Conservation (phyloP, 345 rosid genomes). For the Gossypium australe region DNA sequence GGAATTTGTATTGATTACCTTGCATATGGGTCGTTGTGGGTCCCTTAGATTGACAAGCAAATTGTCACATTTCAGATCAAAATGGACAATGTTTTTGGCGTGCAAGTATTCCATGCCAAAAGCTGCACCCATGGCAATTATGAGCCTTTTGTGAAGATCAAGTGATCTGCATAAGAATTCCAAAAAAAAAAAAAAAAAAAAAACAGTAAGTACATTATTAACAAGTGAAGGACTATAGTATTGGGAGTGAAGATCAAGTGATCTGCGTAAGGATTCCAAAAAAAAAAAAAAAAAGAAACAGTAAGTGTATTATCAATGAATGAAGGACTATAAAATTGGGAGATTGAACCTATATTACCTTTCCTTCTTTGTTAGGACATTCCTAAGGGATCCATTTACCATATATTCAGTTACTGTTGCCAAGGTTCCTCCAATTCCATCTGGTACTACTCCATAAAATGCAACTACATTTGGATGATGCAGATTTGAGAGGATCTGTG, state of each 20-base stretch:
- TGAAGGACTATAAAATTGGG: background rate
- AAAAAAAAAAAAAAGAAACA: background rate
- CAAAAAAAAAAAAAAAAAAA: background rate
- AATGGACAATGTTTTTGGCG: slow-evolving; percentile 61
- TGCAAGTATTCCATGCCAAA: slow-evolving; percentile 86
- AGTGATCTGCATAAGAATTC: slow-evolving; percentile 40
- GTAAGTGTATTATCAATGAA: background rate
- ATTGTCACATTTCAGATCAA: slow-evolving; percentile 67
- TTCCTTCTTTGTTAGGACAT: slow-evolving; percentile 53
- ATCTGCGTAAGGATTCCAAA: slow-evolving; percentile 30
- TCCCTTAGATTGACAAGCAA: slow-evolving; percentile 61
- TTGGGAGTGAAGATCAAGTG: slow-evolving; percentile 35
- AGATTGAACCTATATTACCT: slow-evolving; percentile 27
- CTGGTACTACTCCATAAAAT: slow-evolving; percentile 70
- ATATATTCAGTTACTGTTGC: slow-evolving; percentile 72
- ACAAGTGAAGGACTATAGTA: background rate
- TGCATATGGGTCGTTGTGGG: slow-evolving; percentile 70
- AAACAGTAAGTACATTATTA: background rate
- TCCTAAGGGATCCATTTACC: slow-evolving; percentile 77
- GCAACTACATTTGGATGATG: slow-evolving; percentile 79
- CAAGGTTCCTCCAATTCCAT: slow-evolving; percentile 61
- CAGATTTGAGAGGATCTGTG: slow-evolving; percentile 67
- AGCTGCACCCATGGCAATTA: slow-evolving; percentile 71
- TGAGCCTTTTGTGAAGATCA: slow-evolving; percentile 44
- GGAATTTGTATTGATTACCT: slow-evolving; percentile 28